Evolutionary conservation across 1,139 yeast species (phyloP).

Genomic region (Sugiyamaella pinicola): DNA sequence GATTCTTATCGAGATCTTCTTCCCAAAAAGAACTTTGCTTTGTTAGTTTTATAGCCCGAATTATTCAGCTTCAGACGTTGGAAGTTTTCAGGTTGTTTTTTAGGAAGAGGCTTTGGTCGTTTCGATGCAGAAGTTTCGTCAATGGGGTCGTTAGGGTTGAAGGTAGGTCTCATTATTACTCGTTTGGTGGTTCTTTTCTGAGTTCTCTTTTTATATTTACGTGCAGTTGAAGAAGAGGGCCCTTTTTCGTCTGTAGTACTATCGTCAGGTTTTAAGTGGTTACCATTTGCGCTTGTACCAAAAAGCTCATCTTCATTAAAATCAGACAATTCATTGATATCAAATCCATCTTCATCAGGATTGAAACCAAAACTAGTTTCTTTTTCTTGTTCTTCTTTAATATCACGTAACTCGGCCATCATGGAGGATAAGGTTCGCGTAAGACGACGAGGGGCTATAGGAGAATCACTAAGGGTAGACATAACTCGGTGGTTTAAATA

Average conservation of each 20-base stretch:
- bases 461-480: constrained; percentile 28
- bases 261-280: constrained; percentile 8
- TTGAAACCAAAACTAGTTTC: background rate
- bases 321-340: constrained; percentile 15
- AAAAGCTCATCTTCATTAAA: constrained; percentile 10
- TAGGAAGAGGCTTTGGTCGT: constrained; percentile 16
- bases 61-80: constrained; percentile 33
- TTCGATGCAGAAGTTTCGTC: constrained; percentile 10
- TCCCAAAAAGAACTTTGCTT: constrained; percentile 20
- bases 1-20: constrained; percentile 16
- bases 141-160: constrained; percentile 24
- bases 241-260: background rate
- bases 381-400: constrained; percentile 28
- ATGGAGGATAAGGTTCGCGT: constrained; percentile 45
- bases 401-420: constrained; percentile 45
- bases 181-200: constrained; percentile 68
- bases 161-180: constrained; percentile 56
- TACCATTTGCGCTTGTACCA: background rate
- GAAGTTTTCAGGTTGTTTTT: constrained; percentile 31
- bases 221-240: background rate
- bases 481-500: constrained; percentile 30
- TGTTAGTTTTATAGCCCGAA: constrained; percentile 33
- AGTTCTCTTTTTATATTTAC: constrained; percentile 44
- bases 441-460: constrained; percentile 35
- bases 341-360: constrained; percentile 8